Conservation (phyloP, 306 rosid genomes). For the Pyrus betulifolia region DNA sequence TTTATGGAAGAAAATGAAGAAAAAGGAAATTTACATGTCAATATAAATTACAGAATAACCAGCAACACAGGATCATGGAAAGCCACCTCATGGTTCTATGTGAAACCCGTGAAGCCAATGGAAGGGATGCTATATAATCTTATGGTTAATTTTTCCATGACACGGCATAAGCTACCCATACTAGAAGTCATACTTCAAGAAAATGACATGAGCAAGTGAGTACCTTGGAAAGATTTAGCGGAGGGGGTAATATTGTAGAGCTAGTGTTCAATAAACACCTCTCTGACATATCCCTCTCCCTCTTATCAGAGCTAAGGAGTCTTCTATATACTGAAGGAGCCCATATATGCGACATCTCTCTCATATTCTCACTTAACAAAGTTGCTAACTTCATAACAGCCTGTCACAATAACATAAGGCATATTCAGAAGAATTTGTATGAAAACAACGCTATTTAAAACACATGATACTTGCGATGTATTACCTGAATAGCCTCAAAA, state of each 20-base stretch:
- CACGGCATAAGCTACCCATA: neutral
- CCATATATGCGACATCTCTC: slow-evolving; percentile 66
- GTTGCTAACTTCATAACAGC: slow-evolving; percentile 54
- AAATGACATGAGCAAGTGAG: neutral
- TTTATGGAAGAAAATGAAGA: neutral
- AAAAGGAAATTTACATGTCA: neutral
- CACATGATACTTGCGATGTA: neutral
- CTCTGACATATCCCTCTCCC: slow-evolving; percentile 76
- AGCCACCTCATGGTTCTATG: neutral
- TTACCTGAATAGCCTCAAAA: slow-evolving; percentile 84
- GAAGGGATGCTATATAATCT: neutral
- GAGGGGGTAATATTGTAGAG: slow-evolving; percentile 61
- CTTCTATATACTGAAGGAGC: slow-evolving; percentile 71
- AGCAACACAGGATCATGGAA: neutral
- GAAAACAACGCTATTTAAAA: neutral
- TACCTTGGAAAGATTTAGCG: slow-evolving; percentile 67
- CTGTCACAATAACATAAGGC: slow-evolving; percentile 30
- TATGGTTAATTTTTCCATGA: neutral
- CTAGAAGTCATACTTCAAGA: neutral
- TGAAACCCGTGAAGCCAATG: neutral
- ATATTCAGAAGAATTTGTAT: neutral
- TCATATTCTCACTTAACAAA: slow-evolving; percentile 52
- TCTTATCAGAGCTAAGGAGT: slow-evolving; percentile 72
- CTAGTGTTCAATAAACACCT: slow-evolving; percentile 66
- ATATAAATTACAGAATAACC: slow-evolving; percentile 3